phyloP scores from a whole-genome alignment of 2,329 filamentous ascomycete species.

The Exophiala alcalophila region DNA sequence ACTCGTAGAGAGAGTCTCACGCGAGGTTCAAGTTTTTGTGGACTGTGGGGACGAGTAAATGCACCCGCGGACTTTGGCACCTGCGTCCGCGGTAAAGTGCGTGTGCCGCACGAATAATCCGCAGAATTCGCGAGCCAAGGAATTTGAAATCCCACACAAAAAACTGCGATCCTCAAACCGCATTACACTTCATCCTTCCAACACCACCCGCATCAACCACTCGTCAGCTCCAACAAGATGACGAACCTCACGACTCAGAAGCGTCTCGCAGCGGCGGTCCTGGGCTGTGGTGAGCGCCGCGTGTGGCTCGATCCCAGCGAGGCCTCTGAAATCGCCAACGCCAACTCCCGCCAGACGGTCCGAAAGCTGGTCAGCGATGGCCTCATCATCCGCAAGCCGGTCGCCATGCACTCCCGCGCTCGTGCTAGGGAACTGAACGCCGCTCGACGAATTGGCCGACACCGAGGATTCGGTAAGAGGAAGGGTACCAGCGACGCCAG shows the following conservation, averaged over 20 bases:
- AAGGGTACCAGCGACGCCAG: constrained; percentile 99
- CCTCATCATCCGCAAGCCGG: constrained; percentile 99
- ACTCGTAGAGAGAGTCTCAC: too few relatives aligned
- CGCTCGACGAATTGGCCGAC: constrained; percentile 90
- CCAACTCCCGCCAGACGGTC: constrained; percentile 99
- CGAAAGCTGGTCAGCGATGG: constrained; percentile 99
- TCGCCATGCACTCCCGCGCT: constrained; percentile 98
- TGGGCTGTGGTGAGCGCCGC: constrained; percentile 99
- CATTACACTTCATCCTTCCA: too few relatives aligned
- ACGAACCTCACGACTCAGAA: constrained; percentile 99
- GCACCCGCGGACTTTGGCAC: too few relatives aligned
- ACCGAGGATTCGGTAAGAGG: constrained; percentile 99
- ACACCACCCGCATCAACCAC: too few relatives aligned
- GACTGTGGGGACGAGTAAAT: too few relatives aligned
- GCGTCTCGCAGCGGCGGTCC: constrained; percentile 97
- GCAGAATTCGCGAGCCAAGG: too few relatives aligned
- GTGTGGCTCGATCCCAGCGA: constrained; percentile 99
- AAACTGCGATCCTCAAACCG: too few relatives aligned
- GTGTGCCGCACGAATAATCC: too few relatives aligned
- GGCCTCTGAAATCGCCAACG: constrained; percentile 98
- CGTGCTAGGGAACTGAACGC: constrained; percentile 94
- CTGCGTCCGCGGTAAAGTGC: too few relatives aligned
- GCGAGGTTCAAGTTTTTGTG: too few relatives aligned
- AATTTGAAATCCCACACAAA: too few relatives aligned
- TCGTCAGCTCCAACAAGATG: too few relatives aligned